Evolutionary conservation across 805 yeast species (phyloP), one percentile per base, ranked within the genome.

Genomic region (Candida dajiaensis): DNA sequence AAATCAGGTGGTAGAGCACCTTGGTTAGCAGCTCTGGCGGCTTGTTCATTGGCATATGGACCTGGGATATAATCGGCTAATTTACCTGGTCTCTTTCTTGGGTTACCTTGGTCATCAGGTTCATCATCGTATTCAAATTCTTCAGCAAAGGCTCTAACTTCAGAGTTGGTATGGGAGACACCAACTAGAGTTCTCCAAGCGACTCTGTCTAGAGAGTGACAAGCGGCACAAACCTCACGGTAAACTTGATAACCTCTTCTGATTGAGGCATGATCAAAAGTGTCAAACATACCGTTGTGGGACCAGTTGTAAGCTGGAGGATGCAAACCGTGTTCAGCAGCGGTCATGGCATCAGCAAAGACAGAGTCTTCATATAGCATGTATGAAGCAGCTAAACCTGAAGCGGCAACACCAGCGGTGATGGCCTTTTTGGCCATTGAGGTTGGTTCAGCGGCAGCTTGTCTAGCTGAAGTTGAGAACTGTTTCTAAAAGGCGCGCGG

Each of bases 211-310:
- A 94, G 74, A 31, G 99, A 92, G 74, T 94, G 99, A 73, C 99
- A 94, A 47, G 98, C 94, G 51, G 99, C 96, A 78, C 99, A 94
- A 46, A 94, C 99, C 74, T 94, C 99, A 71, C 89, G 84, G 79
- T 94, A 94, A 51, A 94, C 99, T 69, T 89, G 97, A 83, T 85
- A 94, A 60, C 99, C 99, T 80, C 99, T 89, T 78, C 99, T 87
- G 65, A 94, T 87, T 46, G 96, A 83, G 49, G 89, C 89, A 71
- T 90, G 97, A 74, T 90, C 97, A 58, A 89, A 90, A 46, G 96
- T 77, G 59, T 82, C 83, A 58, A 89, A 78, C 83, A 89, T 85
- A 58, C 97, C 97, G 62, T 78, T 81, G 72, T 92, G 98, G 39
- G 96, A 78, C 98, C 98, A 94, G 47, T 81, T 85, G 68, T 77